A percentile compares a stretch with the other conserved stretches of the same genome.
These are phyloP conservation scores for Ganoderma meredithae DNA, from an alignment of 1,284 basidiomycete genomes.

Conservation along the genomic window DNA sequence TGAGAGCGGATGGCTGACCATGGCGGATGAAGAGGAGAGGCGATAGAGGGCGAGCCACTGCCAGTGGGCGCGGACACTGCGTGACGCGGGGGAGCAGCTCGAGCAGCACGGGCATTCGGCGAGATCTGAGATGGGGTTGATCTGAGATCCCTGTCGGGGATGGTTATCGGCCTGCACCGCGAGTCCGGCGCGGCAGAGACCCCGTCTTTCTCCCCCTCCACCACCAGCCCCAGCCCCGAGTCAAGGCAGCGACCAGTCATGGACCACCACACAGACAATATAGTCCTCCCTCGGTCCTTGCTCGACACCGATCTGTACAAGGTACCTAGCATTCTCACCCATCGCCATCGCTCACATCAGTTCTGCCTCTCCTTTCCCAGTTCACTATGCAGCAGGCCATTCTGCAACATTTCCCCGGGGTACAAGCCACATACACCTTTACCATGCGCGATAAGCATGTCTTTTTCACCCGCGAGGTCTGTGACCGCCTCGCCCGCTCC, in stretches of 20 bases:
- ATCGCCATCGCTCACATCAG: neutral
- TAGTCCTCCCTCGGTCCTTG: conserved; percentile 63
- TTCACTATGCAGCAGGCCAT: conserved; percentile 98
- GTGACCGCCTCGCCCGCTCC: conserved; percentile 70
- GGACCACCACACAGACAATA: neutral
- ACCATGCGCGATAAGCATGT: conserved; percentile 83
- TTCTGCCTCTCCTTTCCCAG: conserved; percentile 38
- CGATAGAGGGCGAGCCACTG: neutral
- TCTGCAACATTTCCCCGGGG: conserved; percentile 78
- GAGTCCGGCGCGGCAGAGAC: neutral
- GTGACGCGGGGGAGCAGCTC: too few relatives aligned
- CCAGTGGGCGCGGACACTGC: neutral
- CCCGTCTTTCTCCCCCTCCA: neutral
- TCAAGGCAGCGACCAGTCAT: neutral
- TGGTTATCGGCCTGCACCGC: conserved; percentile 12
- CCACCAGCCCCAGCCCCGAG: neutral
- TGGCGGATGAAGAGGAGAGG: conserved; percentile 10
- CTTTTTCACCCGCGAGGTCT: conserved; percentile 75
- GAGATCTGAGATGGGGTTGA: conserved; percentile 22
- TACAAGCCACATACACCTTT: conserved; percentile 80
- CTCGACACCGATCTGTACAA: conserved; percentile 98
- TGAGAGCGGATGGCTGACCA: conserved; percentile 18
- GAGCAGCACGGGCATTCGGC: neutral
- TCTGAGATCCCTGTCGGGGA: conserved; percentile 8
- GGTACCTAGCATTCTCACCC: conserved; percentile 47